These are phyloP conservation scores for Plicaturopsis crispa DNA, from an alignment of 768 basidiomycete species.

Conservation along the genomic window DNA sequence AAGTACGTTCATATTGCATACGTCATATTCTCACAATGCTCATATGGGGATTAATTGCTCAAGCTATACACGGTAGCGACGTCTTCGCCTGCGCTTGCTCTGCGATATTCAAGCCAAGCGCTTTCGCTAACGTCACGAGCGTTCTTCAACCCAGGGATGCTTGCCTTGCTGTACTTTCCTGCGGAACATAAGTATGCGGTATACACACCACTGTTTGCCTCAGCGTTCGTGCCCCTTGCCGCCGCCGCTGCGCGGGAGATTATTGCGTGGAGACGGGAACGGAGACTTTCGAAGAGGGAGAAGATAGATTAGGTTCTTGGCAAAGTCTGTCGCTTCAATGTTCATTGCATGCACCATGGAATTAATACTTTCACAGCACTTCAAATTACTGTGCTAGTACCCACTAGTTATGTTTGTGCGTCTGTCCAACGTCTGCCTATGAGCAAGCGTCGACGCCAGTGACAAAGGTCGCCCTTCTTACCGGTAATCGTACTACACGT, in stretches of 20 bases:
- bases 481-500: too few relatives aligned
- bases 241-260: conserved; percentile 70
- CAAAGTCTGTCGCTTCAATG: too few relatives aligned
- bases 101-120: conserved; percentile 57
- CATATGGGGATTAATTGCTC: too few relatives aligned
- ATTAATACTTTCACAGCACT: too few relatives aligned
- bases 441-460: too few relatives aligned
- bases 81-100: conserved; percentile 24
- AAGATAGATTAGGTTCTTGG: too few relatives aligned
- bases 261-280: conserved; percentile 44
- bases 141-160: conserved; percentile 96
- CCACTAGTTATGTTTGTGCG: too few relatives aligned
- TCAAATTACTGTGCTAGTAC: too few relatives aligned
- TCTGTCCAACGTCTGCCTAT: too few relatives aligned
- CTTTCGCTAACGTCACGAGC: conserved; percentile 68
- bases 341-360: too few relatives aligned
- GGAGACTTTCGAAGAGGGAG: too few relatives aligned
- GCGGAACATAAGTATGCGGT: conserved; percentile 97
- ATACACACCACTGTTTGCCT: conserved; percentile 92
- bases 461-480: too few relatives aligned
- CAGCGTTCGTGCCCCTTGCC: conserved; percentile 75
- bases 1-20: conserved; percentile 37
- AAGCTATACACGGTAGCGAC: conserved; percentile 1
- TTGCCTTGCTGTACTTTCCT: conserved; percentile 94
- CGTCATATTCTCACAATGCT: neutral